These are phyloP conservation scores for Epichloe baconii DNA, from an alignment of 2,329 filamentous ascomycete species.

Conservation along the genomic window DNA sequence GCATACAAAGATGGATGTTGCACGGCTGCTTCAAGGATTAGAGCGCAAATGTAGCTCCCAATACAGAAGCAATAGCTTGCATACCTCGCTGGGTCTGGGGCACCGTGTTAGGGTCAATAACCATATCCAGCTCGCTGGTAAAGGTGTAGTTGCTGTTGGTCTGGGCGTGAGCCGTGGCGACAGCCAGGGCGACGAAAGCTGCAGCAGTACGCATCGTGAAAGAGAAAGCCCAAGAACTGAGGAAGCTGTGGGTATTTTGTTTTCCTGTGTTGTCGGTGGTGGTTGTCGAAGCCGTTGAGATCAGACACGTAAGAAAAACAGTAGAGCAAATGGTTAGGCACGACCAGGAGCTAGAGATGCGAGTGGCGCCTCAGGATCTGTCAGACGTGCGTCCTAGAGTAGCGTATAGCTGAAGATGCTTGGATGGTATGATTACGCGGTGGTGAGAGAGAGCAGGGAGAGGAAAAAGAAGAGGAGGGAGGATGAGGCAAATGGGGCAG, in stretches of 20 bases:
- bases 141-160: conserved; percentile 21
- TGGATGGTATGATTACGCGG: conserved; percentile 7
- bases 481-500: conserved; percentile 1
- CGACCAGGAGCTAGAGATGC: conserved; percentile 4
- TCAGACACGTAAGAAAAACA: conserved; percentile 1
- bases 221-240: conserved; percentile 3
- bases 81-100: conserved; percentile 25
- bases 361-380: conserved; percentile 4
- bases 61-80: conserved; percentile 7
- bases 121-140: conserved; percentile 27
- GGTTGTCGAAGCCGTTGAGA: neutral
- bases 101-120: conserved; percentile 26
- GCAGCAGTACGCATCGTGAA: conserved; percentile 27
- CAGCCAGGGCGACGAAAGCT: conserved; percentile 31
- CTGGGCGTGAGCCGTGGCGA: conserved; percentile 27
- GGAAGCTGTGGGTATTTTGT: neutral
- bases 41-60: neutral
- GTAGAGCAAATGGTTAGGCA: neutral
- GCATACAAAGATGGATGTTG: neutral
- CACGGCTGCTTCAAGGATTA: too few species aligned
- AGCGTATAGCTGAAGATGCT: conserved; percentile 5
- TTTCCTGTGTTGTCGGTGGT: neutral
- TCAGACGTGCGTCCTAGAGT: conserved; percentile 1
- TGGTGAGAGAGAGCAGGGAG: conserved; percentile 1
- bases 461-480: neutral